Conservation (phyloP, 352 stramenopile genomes). For the Phytophthora boehmeriae region DNA sequence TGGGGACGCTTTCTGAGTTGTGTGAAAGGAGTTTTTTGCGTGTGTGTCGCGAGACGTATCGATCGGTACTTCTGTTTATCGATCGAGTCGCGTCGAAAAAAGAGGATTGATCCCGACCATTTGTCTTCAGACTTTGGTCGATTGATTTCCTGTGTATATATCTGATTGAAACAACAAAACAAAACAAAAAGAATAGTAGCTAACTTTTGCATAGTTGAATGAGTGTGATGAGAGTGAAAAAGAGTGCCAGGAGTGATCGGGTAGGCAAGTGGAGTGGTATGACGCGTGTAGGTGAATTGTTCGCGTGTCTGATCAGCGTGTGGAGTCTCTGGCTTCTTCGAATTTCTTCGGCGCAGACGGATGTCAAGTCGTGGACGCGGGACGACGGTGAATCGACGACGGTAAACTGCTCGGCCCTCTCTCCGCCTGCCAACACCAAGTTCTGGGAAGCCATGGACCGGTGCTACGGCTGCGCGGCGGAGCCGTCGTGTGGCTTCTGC, state of each 20-base stretch:
- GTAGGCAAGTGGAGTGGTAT: constrained; percentile 14
- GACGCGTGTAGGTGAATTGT: constrained; percentile 10
- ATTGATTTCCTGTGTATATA: neutral
- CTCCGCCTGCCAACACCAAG: constrained; percentile 46
- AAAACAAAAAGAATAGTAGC: constrained; percentile 17
- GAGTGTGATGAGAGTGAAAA: constrained; percentile 18
- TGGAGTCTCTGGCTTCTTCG: constrained; percentile 16
- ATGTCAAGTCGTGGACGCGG: constrained; percentile 33
- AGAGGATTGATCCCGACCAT: neutral
- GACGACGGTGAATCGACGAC: constrained; percentile 18
- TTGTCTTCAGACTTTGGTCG: neutral
- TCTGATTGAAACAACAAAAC: constrained; percentile 11
- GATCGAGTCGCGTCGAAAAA: neutral
- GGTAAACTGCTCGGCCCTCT: constrained; percentile 62
- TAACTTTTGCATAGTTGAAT: constrained; percentile 8
- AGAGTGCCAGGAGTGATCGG: constrained; percentile 22
- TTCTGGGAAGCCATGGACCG: constrained; percentile 71
- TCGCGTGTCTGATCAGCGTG: constrained; percentile 21
- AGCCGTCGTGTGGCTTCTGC: constrained; percentile 88
- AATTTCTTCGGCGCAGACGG: constrained; percentile 24
- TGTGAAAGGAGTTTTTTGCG: neutral
- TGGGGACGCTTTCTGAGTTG: neutral
- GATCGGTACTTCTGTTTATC: neutral
- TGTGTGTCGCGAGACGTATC: neutral
- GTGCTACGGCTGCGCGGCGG: constrained; percentile 75